These are phyloP conservation scores for Astragalus membranaceus DNA, from an alignment of 306 rosid species.

Conservation along the genomic window DNA sequence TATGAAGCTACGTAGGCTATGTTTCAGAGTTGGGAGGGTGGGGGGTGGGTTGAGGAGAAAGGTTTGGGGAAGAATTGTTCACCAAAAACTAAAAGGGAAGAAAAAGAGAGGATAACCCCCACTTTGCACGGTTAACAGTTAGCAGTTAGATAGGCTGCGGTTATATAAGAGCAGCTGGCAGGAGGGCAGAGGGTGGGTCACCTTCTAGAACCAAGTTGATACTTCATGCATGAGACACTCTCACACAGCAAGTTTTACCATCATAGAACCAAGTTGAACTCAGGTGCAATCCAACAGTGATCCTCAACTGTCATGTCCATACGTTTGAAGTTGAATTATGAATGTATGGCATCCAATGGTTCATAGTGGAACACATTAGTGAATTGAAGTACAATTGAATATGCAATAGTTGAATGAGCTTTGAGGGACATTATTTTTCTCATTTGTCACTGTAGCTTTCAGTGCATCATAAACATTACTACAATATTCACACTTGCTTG, in stretches of 20 bases:
- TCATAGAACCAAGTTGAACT: too few relatives aligned
- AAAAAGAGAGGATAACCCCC: too few relatives aligned
- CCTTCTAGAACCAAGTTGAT: too few relatives aligned
- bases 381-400: background rate
- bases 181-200: background rate
- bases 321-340: background rate
- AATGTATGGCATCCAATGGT: background rate
- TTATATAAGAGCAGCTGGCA: background rate
- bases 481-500: background rate
- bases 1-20: too few relatives aligned
- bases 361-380: background rate
- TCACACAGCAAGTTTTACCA: too few relatives aligned
- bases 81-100: too few relatives aligned
- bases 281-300: background rate
- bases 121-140: too few relatives aligned
- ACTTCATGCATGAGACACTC: too few relatives aligned
- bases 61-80: too few relatives aligned
- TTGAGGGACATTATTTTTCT: constrained; percentile 5
- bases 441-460: background rate
- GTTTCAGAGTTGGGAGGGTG: too few relatives aligned
- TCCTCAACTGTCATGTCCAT: background rate
- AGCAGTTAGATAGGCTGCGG: background rate
- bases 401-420: background rate
- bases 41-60: too few relatives aligned
- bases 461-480: background rate